Evolutionary conservation across 306 rosid genomes (phyloP).

Genomic region (Glycine tomentella): DNA sequence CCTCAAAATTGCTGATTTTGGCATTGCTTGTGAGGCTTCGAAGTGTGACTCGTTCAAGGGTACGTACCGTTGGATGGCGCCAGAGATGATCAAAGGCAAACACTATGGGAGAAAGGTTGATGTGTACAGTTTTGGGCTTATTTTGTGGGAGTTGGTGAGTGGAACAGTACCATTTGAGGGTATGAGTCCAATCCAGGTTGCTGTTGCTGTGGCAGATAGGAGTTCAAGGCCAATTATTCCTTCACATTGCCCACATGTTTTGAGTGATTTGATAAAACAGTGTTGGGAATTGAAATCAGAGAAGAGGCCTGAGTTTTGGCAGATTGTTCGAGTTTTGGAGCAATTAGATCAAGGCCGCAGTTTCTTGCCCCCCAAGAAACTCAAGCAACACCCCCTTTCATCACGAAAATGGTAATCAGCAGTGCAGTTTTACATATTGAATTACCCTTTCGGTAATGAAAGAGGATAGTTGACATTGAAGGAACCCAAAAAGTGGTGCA

Average conservation of each 20-base stretch:
- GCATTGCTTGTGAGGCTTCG: constrained; percentile 1
- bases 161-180: not conserved
- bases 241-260: not conserved
- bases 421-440: too few species aligned
- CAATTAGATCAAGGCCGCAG: not conserved
- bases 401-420: too few species aligned
- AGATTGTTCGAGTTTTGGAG: not conserved
- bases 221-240: not conserved
- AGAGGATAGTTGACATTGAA: not conserved
- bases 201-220: not conserved
- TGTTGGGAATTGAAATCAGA: not conserved
- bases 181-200: not conserved
- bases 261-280: not conserved
- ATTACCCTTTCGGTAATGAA: too few species aligned
- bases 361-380: too few species aligned
- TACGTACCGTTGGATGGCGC: not conserved
- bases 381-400: too few species aligned
- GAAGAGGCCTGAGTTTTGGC: not conserved
- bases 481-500: not conserved
- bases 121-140: constrained; percentile 6
- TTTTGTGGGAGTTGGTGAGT: constrained; percentile 1
- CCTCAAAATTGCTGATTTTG: constrained; percentile 1
- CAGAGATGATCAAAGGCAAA: not conserved
- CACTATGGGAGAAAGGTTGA: not conserved
- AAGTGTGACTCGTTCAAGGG: not conserved